Percentiles rank a stretch among this genome's conserved stretches.
These are phyloP conservation scores for Citeromyces matritensis DNA, from an alignment of 805 yeast genomes.

Conservation along the genomic window DNA sequence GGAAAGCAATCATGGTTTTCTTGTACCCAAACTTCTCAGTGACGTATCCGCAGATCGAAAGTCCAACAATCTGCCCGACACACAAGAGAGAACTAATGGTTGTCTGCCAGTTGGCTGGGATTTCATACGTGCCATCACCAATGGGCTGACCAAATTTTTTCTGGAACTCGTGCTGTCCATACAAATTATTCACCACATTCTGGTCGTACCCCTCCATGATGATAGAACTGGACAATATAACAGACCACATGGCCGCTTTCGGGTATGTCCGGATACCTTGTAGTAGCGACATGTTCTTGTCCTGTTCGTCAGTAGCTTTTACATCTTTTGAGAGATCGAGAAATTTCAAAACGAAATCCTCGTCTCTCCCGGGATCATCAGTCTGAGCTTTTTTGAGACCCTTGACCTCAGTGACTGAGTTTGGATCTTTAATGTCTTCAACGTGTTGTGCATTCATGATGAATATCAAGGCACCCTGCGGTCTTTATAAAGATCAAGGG, in stretches of 20 bases:
- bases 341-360: not conserved
- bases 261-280: slow-evolving; percentile 23
- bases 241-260: slow-evolving; percentile 21
- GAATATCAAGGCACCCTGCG: too few relatives aligned
- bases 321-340: not conserved
- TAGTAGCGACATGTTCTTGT: not conserved
- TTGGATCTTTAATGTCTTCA: too few relatives aligned
- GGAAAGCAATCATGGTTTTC: slow-evolving; percentile 17
- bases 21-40: slow-evolving; percentile 27
- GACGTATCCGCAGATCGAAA: slow-evolving; percentile 20
- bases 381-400: too few relatives aligned
- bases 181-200: slow-evolving; percentile 20
- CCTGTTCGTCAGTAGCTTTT: not conserved
- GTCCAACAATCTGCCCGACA: slow-evolving; percentile 17
- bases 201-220: slow-evolving; percentile 26
- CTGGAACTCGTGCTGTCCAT: slow-evolving; percentile 18
- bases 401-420: too few relatives aligned
- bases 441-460: too few relatives aligned
- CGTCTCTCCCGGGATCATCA: too few relatives aligned
- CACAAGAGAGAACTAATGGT: slow-evolving; percentile 15
- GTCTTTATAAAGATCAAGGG: too few relatives aligned
- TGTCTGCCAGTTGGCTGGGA: slow-evolving; percentile 28
- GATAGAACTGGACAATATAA: slow-evolving; percentile 19
- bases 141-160: slow-evolving; percentile 15
- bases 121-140: slow-evolving; percentile 11